Base-by-base conservation (phyloP, 192 early-diverging fungal genomes). In the Rhizophlyctis rosea region DNA sequence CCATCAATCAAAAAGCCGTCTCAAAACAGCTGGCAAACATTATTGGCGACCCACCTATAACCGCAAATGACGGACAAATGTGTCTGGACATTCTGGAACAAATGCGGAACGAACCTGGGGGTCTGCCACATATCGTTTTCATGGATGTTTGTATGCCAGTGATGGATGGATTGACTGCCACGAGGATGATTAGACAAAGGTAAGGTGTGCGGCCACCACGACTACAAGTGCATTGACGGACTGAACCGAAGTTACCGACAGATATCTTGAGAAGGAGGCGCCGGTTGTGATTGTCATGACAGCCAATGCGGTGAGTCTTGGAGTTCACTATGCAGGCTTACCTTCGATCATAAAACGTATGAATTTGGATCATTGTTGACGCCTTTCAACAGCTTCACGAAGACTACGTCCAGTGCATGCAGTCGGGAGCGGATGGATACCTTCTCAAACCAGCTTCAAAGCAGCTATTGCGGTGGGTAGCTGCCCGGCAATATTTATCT, bases 61-160 rank as follows among this genome's bases (percentile, higher is more conserved):
- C 55, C 25, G 67, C 67, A 18, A 23, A 35, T 13, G 67, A 68
- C 44, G 67, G 67, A 4, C 67, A 68, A 35, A 47, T 56, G 13
- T 68, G 67, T 31, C 54, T 68, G 3, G 67, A 68, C 59, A 34
- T 68, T 1, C 67, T 68, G 29, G 28, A 44, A 21, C 11, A 36
- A 32, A 25, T 54, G 31, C 11, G 61, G 11, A 4, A 4, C 11
- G 48, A 39, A 25, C 16, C 24, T 11, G 24, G 2, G 0, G 27
- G 54, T 28, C 47, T 68, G 0, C 52, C 59, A 5, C 50, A 62
- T 36, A 24, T 71, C 21, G 47, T 58, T 23, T 71, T 71, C 47
- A 59, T 71, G 68, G 72, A 74, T 51, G 54, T 74, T 21, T 62
- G 21, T 54, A 74, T 74, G 72, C 72, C 72, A 4, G 54, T 66